Base-by-base conservation (phyloP, 805 yeast genomes). In the Jamesozyma piceae region DNA sequence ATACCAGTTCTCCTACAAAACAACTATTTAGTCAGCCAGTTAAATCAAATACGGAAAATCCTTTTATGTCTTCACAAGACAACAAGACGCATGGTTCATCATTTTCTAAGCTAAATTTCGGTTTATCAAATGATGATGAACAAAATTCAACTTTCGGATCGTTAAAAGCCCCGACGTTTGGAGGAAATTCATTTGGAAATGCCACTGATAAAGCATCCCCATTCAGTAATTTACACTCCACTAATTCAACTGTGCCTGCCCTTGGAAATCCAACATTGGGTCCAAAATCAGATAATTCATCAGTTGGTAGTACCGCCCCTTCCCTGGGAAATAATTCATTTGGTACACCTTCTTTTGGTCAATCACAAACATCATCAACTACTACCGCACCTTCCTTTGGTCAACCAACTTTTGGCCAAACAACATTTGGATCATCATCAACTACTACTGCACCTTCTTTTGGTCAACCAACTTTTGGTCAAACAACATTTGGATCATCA, bases 201-300 rank as follows among this genome's bases (percentile, higher is more conserved):
- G n/a, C n/a, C 13, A 11, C 11, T 28, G n/a, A n/a, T n/a, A n/a
- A n/a, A n/a, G n/a, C n/a, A n/a, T n/a, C n/a, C n/a, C 45, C 53
- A n/a, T 52, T 50, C 40, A 61, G 60, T 1, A 50, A 46, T 8
- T 41, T 60, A 8, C 40, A 53, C 13, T 52, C 53, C 39, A 54
- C 53, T 14, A n/a, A n/a, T n/a, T 35, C 38, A 33, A 44, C 52
- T 32, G 29, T 49, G n/a, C n/a, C n/a, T n/a, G n/a, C n/a, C n/a
- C n/a, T n/a, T n/a, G n/a, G n/a, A n/a, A n/a, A n/a, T n/a, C n/a
- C n/a, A n/a, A n/a, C n/a, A n/a, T n/a, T n/a, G n/a, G n/a, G n/a
- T n/a, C n/a, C n/a, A n/a, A n/a, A n/a, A n/a, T n/a, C n/a, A n/a
- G n/a, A n/a, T n/a, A n/a, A n/a, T n/a, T n/a, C n/a, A n/a, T n/a